Conservation (phyloP, 768 basidiomycete genomes). For the Filobasidium floriforme region DNA sequence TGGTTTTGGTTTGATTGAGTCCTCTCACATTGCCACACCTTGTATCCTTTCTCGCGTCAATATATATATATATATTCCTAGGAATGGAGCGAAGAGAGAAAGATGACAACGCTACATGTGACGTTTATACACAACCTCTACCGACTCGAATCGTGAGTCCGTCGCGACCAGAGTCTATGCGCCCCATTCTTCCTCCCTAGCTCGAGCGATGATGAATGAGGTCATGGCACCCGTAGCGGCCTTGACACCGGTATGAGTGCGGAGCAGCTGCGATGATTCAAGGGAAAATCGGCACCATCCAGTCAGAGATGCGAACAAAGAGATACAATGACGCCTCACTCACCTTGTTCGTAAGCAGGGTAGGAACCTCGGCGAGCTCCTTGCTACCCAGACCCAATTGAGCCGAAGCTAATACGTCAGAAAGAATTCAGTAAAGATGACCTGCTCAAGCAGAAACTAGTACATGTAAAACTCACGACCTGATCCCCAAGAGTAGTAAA, state of each 20-base stretch:
- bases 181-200: constrained; percentile 2
- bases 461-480: constrained; percentile 40
- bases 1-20: too few relatives aligned
- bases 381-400: constrained; percentile 48
- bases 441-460: background rate
- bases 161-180: background rate
- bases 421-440: background rate
- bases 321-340: background rate
- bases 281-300: background rate
- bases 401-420: constrained; percentile 25
- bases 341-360: constrained; percentile 30
- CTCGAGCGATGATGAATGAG: background rate
- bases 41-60: too few relatives aligned
- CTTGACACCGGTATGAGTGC: constrained; percentile 2
- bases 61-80: too few relatives aligned
- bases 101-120: background rate
- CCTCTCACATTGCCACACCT: too few relatives aligned
- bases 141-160: background rate
- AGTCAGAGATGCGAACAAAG: background rate
- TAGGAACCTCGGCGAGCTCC: constrained; percentile 43
- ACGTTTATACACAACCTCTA: background rate
- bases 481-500: constrained; percentile 48
- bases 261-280: background rate
- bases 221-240: constrained; percentile 4
- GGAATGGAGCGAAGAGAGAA: background rate